These are phyloP conservation scores for Dactylellina parvicollis DNA, from an alignment of 2,329 filamentous ascomycete species.

Conservation along the genomic window DNA sequence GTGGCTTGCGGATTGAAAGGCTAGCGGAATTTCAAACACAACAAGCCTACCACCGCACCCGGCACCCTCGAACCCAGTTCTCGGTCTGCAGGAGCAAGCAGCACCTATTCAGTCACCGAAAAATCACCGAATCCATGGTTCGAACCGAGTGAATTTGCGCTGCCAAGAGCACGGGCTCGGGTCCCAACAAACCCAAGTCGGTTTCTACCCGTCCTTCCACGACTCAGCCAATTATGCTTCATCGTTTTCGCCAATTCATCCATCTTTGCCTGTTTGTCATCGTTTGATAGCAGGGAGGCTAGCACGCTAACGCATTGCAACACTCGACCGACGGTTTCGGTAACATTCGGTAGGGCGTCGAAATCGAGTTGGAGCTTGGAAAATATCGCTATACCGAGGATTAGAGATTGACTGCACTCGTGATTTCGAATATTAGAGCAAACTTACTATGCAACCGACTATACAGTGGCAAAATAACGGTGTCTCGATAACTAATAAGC, in stretches of 20 bases:
- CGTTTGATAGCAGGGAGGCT: constrained; percentile 76
- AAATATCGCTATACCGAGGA: constrained; percentile 64
- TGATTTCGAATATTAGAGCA: neutral
- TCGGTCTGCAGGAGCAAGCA: too few relatives aligned
- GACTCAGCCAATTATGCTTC: constrained; percentile 95
- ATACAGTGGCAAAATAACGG: constrained; percentile 86
- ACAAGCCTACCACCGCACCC: too few relatives aligned
- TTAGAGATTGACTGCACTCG: neutral
- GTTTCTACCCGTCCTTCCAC: constrained; percentile 88
- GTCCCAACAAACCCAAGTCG: constrained; percentile 86
- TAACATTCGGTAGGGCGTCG: constrained; percentile 72
- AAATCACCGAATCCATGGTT: constrained; percentile 49
- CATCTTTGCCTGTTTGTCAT: constrained; percentile 79
- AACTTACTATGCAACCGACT: constrained; percentile 75
- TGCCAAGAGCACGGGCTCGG: constrained; percentile 58
- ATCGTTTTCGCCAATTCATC: constrained; percentile 84
- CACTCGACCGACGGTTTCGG: constrained; percentile 94
- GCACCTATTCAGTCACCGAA: constrained; percentile 33
- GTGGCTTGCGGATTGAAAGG: too few relatives aligned
- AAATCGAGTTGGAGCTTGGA: constrained; percentile 76
- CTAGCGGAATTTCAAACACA: too few relatives aligned
- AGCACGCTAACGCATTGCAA: constrained; percentile 94
- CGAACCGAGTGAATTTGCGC: constrained; percentile 40
- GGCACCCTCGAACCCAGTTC: too few relatives aligned
- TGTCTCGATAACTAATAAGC: constrained; percentile 86